Percentiles rank a stretch among this genome's conserved stretches.
These are phyloP conservation scores for Amphichorda felina DNA, from an alignment of 2,329 filamentous ascomycete species.

Conservation along the genomic window DNA sequence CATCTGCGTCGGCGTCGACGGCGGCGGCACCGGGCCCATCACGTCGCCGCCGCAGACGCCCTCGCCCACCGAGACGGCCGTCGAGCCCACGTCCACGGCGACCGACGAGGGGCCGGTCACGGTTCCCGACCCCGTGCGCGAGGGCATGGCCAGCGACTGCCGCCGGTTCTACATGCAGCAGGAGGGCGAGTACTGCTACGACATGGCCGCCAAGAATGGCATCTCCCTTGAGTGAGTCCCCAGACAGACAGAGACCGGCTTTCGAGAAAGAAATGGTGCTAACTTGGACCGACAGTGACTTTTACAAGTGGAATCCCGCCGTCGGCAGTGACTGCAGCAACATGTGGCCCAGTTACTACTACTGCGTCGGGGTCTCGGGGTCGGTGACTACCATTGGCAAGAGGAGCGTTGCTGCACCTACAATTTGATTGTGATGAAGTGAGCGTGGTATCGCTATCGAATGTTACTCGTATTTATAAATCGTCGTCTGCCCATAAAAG, in stretches of 20 bases:
- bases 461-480: no score
- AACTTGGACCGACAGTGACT: slow-evolving; percentile 5
- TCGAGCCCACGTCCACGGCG: not conserved
- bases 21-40: not conserved
- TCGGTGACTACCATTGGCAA: not conserved
- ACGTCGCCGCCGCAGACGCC: not conserved
- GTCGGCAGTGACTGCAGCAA: slow-evolving; percentile 5
- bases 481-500: no score
- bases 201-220: slow-evolving; percentile 5
- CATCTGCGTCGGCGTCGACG: not conserved
- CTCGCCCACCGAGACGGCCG: not conserved
- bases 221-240: slow-evolving; percentile 3
- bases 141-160: not conserved
- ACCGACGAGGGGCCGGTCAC: not conserved
- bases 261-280: not conserved
- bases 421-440: no score
- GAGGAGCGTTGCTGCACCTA: no score
- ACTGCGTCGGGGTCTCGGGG: slow-evolving; percentile 5
- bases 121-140: slow-evolving; percentile 1
- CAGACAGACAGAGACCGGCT: not conserved
- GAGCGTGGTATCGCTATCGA: no score
- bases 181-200: slow-evolving; percentile 4
- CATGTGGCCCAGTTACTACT: slow-evolving; percentile 7
- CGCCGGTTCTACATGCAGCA: slow-evolving; percentile 3
- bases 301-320: slow-evolving; percentile 8